Evolutionary conservation across 2,329 filamentous ascomycete genomes (phyloP), one percentile per base, ranked within the genome.

Genomic region (Venturia oleaginea): DNA sequence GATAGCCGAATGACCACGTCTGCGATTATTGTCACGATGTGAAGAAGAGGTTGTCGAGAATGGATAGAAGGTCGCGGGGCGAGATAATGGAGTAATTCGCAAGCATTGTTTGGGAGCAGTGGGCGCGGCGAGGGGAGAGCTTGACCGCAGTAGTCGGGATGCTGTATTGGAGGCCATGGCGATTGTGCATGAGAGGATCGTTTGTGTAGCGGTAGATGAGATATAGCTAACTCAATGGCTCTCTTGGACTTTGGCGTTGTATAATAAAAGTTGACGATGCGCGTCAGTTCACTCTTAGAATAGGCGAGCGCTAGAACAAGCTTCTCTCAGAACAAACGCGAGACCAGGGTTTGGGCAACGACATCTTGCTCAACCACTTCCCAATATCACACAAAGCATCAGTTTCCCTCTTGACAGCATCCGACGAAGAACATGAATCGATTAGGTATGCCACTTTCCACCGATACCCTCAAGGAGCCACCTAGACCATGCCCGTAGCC

Each of bases 1-100:
- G 65, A 96, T 82, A 30, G 87, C 88, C 64, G 91, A 96, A 62
- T 96, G 85, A 55, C 92, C 93, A 67, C 94, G 89, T 67, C 85
- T 79, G 68, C 83, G 86, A 80, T 91, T 97, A 78, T 85, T 85
- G 79, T 97, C 92, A 11, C 42, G 37, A 22, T 46, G 61, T 17
- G 17, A n/a, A 13, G 43, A 19, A 34, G 62, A 40, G 46, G 51
- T 40, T 2, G 62, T 59, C 32, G 51, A 64, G 48, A 59, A 64
- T 64, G 32, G 62, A 34, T 24, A 59, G 62, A n/a, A 24, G 24
- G 40, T 37, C 34, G 61, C 13, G n/a, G 37, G n/a, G n/a, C 27
- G 59, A 22, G 27, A 46, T 46, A 10, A 19, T n/a, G 59, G 10
- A 42, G 13, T 17, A 8, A 19, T 27, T 24, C 42, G 30, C 15